Percentiles rank a stretch among this genome's conserved stretches.
phyloP scores from a whole-genome alignment of 2,329 filamentous ascomycete genomes.

The Apiospora phragmitis region DNA sequence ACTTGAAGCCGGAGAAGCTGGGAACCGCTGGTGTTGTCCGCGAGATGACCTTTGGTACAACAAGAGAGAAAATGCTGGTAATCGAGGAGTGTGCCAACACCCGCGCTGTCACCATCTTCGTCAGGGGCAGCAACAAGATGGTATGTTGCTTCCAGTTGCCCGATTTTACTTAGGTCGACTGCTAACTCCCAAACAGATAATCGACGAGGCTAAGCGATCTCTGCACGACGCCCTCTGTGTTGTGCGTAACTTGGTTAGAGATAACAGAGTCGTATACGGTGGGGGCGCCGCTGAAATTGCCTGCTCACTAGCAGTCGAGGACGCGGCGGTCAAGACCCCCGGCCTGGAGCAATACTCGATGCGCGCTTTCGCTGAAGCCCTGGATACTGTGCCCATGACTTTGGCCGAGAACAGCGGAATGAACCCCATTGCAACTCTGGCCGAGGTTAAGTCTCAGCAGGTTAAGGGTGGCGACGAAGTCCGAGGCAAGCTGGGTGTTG shows the following conservation, averaged over 20 bases:
- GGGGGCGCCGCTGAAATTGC: slow-evolving; percentile 96
- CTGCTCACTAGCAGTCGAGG: slow-evolving; percentile 93
- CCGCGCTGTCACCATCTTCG: slow-evolving; percentile 92
- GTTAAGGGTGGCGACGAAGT: slow-evolving; percentile 64
- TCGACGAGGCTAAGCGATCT: slow-evolving; percentile 97
- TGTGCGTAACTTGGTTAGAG: slow-evolving; percentile 90
- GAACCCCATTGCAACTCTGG: slow-evolving; percentile 92
- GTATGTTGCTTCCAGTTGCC: slow-evolving; percentile 46
- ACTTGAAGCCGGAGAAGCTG: slow-evolving; percentile 87
- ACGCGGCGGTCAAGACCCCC: slow-evolving; percentile 89
- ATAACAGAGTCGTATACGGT: slow-evolving; percentile 97
- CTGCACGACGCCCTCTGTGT: slow-evolving; percentile 97
- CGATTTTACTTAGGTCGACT: background rate
- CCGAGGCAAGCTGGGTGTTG: slow-evolving; percentile 77
- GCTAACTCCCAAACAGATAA: slow-evolving; percentile 63
- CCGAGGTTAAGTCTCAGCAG: slow-evolving; percentile 94
- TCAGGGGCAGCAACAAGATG: slow-evolving; percentile 99
- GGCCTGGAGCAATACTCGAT: slow-evolving; percentile 99
- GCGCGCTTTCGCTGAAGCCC: slow-evolving; percentile 93
- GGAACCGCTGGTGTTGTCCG: slow-evolving; percentile 86
- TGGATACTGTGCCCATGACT: slow-evolving; percentile 92
- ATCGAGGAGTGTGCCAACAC: slow-evolving; percentile 99
- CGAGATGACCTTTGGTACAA: slow-evolving; percentile 96
- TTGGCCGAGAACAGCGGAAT: slow-evolving; percentile 96
- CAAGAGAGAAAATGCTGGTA: slow-evolving; percentile 98